phyloP scores from a whole-genome alignment of 1,139 yeast genomes.

The Yamadazyma membranifaciens region DNA sequence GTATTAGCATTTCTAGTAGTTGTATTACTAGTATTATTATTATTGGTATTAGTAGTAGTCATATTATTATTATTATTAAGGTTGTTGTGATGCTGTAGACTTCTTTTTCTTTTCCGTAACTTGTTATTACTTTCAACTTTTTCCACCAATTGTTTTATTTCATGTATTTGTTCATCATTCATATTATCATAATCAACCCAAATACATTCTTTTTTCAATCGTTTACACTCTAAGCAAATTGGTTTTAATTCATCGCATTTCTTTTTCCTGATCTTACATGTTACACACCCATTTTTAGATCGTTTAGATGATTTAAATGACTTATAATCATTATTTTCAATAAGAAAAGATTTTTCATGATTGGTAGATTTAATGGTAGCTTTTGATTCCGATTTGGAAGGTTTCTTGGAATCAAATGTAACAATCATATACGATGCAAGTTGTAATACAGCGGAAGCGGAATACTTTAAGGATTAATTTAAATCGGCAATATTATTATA shows the following conservation, averaged over 20 bases:
- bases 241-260: constrained; percentile 70
- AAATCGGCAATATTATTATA: too few species aligned
- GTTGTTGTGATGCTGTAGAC: background rate
- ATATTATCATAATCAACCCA: constrained; percentile 30
- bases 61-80: constrained; percentile 6
- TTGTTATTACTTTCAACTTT: constrained; percentile 32
- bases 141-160: constrained; percentile 20
- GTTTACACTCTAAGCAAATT: constrained; percentile 54
- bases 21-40: constrained; percentile 6
- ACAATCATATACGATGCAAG: constrained; percentile 10
- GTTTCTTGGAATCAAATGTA: constrained; percentile 14
- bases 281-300: constrained; percentile 62
- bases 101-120: constrained; percentile 29
- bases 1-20: background rate
- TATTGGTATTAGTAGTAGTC: background rate
- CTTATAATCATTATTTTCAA: constrained; percentile 4
- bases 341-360: constrained; percentile 1
- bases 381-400: background rate
- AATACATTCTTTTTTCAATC: constrained; percentile 53
- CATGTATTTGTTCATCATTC: constrained; percentile 10
- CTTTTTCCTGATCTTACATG: constrained; percentile 71
- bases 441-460: too few species aligned
- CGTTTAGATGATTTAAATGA: constrained; percentile 20
- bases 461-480: too few species aligned
- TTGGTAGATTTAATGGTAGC: constrained; percentile 1